These are phyloP conservation scores for Arthrobotrys sinensis DNA, from an alignment of 2,329 filamentous ascomycete species.

Conservation along the genomic window DNA sequence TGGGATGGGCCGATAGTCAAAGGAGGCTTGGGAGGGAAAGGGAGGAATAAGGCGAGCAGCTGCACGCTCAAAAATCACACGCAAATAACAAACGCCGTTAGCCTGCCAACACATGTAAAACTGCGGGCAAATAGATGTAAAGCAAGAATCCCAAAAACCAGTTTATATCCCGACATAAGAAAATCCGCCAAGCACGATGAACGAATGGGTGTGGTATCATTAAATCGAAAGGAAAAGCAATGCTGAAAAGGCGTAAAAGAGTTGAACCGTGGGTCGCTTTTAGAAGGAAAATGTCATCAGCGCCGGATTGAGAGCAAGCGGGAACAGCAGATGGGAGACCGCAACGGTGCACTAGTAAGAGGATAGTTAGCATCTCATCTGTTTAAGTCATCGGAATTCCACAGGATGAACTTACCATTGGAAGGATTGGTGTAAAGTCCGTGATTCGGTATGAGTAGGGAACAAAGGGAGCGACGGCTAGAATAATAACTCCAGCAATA, in stretches of 20 bases:
- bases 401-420: constrained; percentile 72
- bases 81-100: constrained; percentile 48
- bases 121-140: constrained; percentile 18
- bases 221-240: constrained; percentile 14
- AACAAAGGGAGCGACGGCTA: constrained; percentile 77
- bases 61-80: constrained; percentile 45
- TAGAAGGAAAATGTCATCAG: constrained; percentile 71
- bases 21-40: constrained; percentile 19
- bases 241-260: constrained; percentile 16
- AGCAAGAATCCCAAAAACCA: constrained; percentile 26
- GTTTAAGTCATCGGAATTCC: neutral
- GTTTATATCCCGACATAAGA: constrained; percentile 53
- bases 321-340: constrained; percentile 78
- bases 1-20: constrained; percentile 33
- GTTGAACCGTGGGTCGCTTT: constrained; percentile 26
- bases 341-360: constrained; percentile 72
- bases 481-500: constrained; percentile 76
- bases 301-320: constrained; percentile 78
- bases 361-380: constrained; percentile 7
- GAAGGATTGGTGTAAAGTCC: constrained; percentile 82
- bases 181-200: constrained; percentile 29
- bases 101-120: constrained; percentile 48
- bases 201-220: constrained; percentile 57
- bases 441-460: constrained; percentile 78
- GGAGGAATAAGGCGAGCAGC: constrained; percentile 14